Evolutionary conservation across 2,329 filamentous ascomycete genomes (phyloP), one percentile per base, ranked within the genome.

Genomic region (Volutella citrinella): DNA sequence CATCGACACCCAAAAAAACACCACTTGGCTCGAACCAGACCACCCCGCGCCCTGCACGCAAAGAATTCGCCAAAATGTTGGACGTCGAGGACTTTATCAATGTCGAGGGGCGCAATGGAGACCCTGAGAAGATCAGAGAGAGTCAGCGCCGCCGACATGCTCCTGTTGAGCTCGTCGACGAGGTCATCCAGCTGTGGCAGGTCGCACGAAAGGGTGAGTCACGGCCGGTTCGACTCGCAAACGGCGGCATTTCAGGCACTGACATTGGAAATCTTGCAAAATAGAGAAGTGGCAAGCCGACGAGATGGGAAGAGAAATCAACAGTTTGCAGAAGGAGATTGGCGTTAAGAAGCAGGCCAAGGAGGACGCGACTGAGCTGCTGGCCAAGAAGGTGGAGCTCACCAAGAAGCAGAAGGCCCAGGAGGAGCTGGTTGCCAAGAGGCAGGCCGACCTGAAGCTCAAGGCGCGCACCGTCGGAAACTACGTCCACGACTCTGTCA

Each of bases 281-380:
- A n/a, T n/a, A n/a, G n/a, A n/a, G n/a, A n/a, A n/a, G n/a, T n/a
- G n/a, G n/a, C n/a, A n/a, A n/a, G n/a, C n/a, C n/a, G n/a, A 82
- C 14, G 87, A 95, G 61, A 76, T 93, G 50, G 84, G 84, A 48
- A 81, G 80, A 53, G 81, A 86, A 68, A 90, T 95, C 65, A 97
- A 97, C 67, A 81, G 78, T 14, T 76, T 88, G 19, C 87, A 95
- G 62, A 95, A 95, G 67, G 80, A 89, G 60, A 95, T 97, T 57
- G 88, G 86, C 13, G 70, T 78, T 55, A 94, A 91, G 74, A 95
- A 95, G 71, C 95, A 95, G 78, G 82, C 82, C 50, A 95, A 96
- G 72, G 88, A 95, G 68, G 81, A 91, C 60, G 88, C 88, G 24
- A 79, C 79, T 49, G 84, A 89, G 24, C 70, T 96, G 42, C 71